phyloP scores from a whole-genome alignment of 2,329 filamentous ascomycete genomes.

The Neobulgaria alba region DNA sequence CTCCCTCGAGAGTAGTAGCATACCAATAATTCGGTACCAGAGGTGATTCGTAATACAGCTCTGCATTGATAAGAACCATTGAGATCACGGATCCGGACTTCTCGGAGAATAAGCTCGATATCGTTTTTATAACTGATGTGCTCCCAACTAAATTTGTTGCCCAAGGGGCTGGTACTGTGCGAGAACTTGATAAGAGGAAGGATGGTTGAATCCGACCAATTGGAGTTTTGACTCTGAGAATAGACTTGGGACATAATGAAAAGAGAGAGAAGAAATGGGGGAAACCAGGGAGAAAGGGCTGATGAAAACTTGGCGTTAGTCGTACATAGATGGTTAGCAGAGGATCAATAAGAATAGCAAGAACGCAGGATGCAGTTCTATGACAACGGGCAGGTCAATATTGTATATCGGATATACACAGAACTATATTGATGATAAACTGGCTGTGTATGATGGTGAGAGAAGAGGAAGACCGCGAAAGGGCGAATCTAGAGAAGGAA shows the following conservation, averaged over 20 bases:
- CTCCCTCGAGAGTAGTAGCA: background rate
- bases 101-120: slow-evolving; percentile 23
- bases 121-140: slow-evolving; percentile 23
- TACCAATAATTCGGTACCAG: slow-evolving; percentile 36
- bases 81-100: slow-evolving; percentile 13
- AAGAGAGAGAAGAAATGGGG: background rate
- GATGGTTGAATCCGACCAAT: slow-evolving; percentile 9
- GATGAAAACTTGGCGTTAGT: too few relatives aligned
- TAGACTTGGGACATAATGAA: slow-evolving; percentile 17
- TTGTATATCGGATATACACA: too few relatives aligned
- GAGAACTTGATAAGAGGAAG: slow-evolving; percentile 28
- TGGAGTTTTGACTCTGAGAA: slow-evolving; percentile 13
- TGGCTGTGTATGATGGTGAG: too few relatives aligned
- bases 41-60: slow-evolving; percentile 31
- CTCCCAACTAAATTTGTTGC: slow-evolving; percentile 22
- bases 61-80: slow-evolving; percentile 14
- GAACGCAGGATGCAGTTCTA: too few relatives aligned
- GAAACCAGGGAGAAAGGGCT: too few relatives aligned
- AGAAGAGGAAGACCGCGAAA: too few relatives aligned
- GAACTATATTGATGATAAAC: too few relatives aligned
- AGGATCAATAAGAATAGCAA: too few relatives aligned
- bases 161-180: slow-evolving; percentile 18
- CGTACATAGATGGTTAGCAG: too few relatives aligned
- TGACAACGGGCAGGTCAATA: too few relatives aligned
- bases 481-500: too few relatives aligned